A percentile compares a stretch with the other conserved stretches of the same genome.
Conservation (phyloP, 805 yeast species). For the Metschnikowia chrysomelidarum region DNA sequence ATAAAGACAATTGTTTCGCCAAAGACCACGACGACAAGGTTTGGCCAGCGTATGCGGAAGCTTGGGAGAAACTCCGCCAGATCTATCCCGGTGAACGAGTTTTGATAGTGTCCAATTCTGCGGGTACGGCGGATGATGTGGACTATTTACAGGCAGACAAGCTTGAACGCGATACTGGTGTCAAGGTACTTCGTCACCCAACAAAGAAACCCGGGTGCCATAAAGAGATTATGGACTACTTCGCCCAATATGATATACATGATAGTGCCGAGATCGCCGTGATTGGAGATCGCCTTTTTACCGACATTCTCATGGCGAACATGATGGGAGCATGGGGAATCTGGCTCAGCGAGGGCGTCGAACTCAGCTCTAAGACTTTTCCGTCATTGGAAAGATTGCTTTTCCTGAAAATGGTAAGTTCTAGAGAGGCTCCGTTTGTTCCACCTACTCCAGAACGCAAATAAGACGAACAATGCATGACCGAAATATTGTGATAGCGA, state of each 20-base stretch:
- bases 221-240: slow-evolving; percentile 61
- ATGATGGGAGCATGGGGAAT: slow-evolving; percentile 83
- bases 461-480: too few relatives aligned
- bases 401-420: slow-evolving; percentile 20
- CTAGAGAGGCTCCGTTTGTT: slow-evolving; percentile 15
- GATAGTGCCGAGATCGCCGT: slow-evolving; percentile 69
- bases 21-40: slow-evolving; percentile 74
- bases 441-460: slow-evolving; percentile 18
- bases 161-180: slow-evolving; percentile 65
- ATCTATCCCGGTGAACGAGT: slow-evolving; percentile 62
- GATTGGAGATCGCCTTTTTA: slow-evolving; percentile 87
- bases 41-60: slow-evolving; percentile 64
- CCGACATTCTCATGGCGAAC: slow-evolving; percentile 93
- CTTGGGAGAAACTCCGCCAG: slow-evolving; percentile 55
- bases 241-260: slow-evolving; percentile 44
- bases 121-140: slow-evolving; percentile 81
- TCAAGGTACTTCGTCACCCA: slow-evolving; percentile 64
- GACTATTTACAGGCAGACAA: slow-evolving; percentile 56
- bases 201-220: slow-evolving; percentile 84
- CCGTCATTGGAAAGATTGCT: slow-evolving; percentile 52
- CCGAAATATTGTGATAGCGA: too few relatives aligned
- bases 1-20: slow-evolving; percentile 95
- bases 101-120: slow-evolving; percentile 85
- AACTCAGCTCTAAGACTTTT: slow-evolving; percentile 46
- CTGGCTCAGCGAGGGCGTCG: slow-evolving; percentile 83